A percentile compares a stretch with the other conserved stretches of the same genome.
Evolutionary conservation across 2,329 filamentous ascomycete genomes (phyloP).

Genomic region (Nemania sp.): DNA sequence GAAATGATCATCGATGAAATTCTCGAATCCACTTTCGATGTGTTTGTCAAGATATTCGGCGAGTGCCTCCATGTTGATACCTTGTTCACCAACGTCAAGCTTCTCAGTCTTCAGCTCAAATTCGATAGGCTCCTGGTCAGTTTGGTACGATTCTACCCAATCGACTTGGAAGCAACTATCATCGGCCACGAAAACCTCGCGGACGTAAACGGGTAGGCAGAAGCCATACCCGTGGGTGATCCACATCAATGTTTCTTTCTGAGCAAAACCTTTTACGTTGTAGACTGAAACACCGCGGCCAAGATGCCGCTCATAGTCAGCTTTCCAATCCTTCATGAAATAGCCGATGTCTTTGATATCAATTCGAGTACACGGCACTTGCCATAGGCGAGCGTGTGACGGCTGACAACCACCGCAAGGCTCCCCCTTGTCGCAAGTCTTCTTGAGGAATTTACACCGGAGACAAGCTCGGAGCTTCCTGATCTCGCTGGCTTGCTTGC

Average conservation of each 20-base stretch:
- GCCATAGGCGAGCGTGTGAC: constrained; percentile 93
- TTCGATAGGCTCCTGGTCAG: constrained; percentile 70
- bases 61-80: constrained; percentile 77
- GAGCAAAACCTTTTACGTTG: constrained; percentile 85
- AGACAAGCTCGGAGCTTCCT: constrained; percentile 91
- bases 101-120: constrained; percentile 88
- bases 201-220: constrained; percentile 87
- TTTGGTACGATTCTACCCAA: constrained; percentile 81
- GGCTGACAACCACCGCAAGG: constrained; percentile 94
- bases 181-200: constrained; percentile 89
- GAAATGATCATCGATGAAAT: constrained; percentile 94
- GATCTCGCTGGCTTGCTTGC: constrained; percentile 96
- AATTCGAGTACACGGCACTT: constrained; percentile 95
- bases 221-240: constrained; percentile 97
- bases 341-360: constrained; percentile 98
- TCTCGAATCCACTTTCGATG: constrained; percentile 88
- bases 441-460: constrained; percentile 98
- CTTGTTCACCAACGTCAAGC: constrained; percentile 86
- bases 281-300: constrained; percentile 85
- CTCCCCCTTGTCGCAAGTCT: constrained; percentile 97
- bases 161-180: constrained; percentile 92
- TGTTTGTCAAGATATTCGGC: constrained; percentile 95
- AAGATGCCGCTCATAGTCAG: constrained; percentile 90
- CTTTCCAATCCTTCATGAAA: constrained; percentile 99
- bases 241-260: constrained; percentile 74